Conservation (phyloP, 1,139 yeast species). For the Debaryomyces sp. region DNA sequence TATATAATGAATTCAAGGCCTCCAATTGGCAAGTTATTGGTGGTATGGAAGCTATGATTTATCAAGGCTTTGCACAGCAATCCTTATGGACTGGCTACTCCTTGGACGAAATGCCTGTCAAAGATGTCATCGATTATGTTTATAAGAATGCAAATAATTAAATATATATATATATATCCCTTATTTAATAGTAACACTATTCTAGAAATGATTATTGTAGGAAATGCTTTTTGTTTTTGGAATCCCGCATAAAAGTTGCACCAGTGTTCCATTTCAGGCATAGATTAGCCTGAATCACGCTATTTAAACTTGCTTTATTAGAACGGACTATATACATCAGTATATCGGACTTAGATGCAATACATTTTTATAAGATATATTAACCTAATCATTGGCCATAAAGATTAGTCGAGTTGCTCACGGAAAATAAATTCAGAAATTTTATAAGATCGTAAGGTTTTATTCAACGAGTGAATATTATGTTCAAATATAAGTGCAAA, state of each 20-base stretch:
- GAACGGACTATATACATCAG: not conserved
- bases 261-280: not conserved
- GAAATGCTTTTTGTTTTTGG: not conserved
- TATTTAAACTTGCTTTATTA: not conserved
- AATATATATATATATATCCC: not conserved
- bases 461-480: not conserved
- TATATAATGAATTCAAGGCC: constrained; percentile 23
- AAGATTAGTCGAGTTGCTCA: not conserved
- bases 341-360: not conserved
- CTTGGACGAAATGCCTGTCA: constrained; percentile 18
- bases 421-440: not conserved
- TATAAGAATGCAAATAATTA: constrained; percentile 1
- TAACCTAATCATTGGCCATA: not conserved
- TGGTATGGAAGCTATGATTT: constrained; percentile 31
- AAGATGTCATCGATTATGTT: constrained; percentile 2
- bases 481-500: not conserved
- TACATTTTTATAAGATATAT: not conserved
- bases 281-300: not conserved
- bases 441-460: not conserved
- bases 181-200: not conserved
- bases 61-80: constrained; percentile 33
- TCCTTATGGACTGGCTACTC: constrained; percentile 30
- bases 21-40: constrained; percentile 28
- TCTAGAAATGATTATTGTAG: not conserved
- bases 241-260: not conserved